A percentile compares a stretch with the other conserved stretches of the same genome.
These are phyloP conservation scores for Barnettozyma botsteinii DNA, from an alignment of 805 yeast genomes.

Conservation along the genomic window DNA sequence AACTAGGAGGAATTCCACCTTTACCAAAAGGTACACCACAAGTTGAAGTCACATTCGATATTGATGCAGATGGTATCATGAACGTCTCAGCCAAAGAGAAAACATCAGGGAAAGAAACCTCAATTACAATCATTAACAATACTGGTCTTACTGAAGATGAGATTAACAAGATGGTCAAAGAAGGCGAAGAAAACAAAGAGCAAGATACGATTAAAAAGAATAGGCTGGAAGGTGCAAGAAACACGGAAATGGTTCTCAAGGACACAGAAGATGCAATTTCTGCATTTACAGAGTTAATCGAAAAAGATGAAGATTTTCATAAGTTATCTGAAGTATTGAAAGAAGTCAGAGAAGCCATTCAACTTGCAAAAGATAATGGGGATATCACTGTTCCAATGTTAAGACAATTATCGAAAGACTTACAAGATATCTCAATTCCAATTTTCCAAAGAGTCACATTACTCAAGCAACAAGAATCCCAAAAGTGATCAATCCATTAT, in stretches of 20 bases:
- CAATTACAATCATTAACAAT: slow-evolving; percentile 66
- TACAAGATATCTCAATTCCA: slow-evolving; percentile 70
- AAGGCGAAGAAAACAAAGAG: slow-evolving; percentile 58
- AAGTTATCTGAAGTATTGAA: slow-evolving; percentile 39
- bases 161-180: slow-evolving; percentile 54
- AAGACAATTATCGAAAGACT: slow-evolving; percentile 68
- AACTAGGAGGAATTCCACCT: slow-evolving; percentile 64
- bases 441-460: slow-evolving; percentile 48
- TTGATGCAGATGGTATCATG: slow-evolving; percentile 79
- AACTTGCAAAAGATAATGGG: slow-evolving; percentile 58
- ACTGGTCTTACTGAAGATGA: slow-evolving; percentile 68
- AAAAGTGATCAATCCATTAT: not conserved
- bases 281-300: slow-evolving; percentile 51
- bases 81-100: slow-evolving; percentile 78
- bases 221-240: slow-evolving; percentile 66
- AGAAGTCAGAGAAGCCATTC: slow-evolving; percentile 58
- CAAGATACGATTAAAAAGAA: slow-evolving; percentile 54
- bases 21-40: slow-evolving; percentile 80
- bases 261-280: slow-evolving; percentile 84
- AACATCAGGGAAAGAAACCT: slow-evolving; percentile 71
- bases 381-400: slow-evolving; percentile 53
- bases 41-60: slow-evolving; percentile 68
- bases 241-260: slow-evolving; percentile 71
- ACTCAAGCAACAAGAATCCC: slow-evolving; percentile 1
- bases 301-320: slow-evolving; percentile 48